These are phyloP conservation scores for Cyberlindnera euphorbiae DNA, from an alignment of 805 yeast genomes.

Conservation along the genomic window DNA sequence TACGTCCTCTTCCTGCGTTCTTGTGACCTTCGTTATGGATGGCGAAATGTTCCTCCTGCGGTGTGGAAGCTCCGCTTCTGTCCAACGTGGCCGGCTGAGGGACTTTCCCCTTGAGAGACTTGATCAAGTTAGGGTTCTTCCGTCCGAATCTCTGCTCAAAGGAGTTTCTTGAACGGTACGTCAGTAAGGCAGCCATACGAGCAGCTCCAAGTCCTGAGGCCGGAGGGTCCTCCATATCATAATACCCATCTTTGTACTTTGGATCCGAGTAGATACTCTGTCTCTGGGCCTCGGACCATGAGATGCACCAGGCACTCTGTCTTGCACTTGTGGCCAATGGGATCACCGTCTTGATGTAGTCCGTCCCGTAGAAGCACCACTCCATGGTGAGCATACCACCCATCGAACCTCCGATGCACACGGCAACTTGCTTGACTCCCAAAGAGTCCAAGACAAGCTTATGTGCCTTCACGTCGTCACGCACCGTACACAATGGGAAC, in stretches of 20 bases:
- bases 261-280: constrained; percentile 96
- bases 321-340: constrained; percentile 93
- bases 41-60: constrained; percentile 71
- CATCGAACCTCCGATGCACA: constrained; percentile 96
- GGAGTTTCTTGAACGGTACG: constrained; percentile 88
- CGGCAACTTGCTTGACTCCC: constrained; percentile 75
- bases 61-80: constrained; percentile 42
- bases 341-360: constrained; percentile 65
- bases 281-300: constrained; percentile 98
- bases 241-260: constrained; percentile 86
- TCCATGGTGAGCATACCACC: constrained; percentile 97
- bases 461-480: constrained; percentile 86
- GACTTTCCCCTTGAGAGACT: constrained; percentile 7
- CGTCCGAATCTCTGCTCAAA: constrained; percentile 93
- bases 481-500: constrained; percentile 88
- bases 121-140: constrained; percentile 46
- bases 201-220: constrained; percentile 89
- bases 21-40: constrained; percentile 83
- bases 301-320: constrained; percentile 97
- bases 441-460: constrained; percentile 70
- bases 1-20: constrained; percentile 22
- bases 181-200: constrained; percentile 91
- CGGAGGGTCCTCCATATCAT: constrained; percentile 74
- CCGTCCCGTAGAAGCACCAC: constrained; percentile 66
- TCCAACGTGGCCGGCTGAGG: background rate